phyloP scores from a whole-genome alignment of 305 asterid genomes.

The Rubia peregrina region DNA sequence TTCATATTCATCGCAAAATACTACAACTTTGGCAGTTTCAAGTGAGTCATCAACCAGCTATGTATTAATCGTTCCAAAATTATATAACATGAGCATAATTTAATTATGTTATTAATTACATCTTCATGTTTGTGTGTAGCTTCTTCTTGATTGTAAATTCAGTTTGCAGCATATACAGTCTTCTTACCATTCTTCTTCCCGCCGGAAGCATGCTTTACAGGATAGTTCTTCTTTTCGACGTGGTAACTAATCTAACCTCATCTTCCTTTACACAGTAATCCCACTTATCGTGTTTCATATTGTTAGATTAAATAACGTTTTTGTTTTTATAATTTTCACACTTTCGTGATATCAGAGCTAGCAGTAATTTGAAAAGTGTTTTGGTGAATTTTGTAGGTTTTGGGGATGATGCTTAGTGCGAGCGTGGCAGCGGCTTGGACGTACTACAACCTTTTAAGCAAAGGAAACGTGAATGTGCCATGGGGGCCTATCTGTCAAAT shows the following conservation, averaged over 20 bases:
- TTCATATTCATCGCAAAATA: not conserved
- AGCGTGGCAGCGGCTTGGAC: not conserved
- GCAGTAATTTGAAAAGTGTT: not conserved
- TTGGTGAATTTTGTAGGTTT: not conserved
- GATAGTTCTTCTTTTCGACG: not conserved
- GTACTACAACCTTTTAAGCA: not conserved
- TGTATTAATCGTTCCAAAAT: not conserved
- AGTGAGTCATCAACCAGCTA: not conserved
- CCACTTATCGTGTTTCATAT: too few relatives aligned
- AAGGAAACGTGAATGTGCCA: not conserved
- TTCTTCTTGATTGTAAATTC: not conserved
- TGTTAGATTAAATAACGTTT: too few relatives aligned
- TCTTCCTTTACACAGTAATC: too few relatives aligned
- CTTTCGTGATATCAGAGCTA: too few relatives aligned
- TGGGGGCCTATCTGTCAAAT: not conserved
- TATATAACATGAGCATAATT: not conserved
- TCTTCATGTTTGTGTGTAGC: not conserved
- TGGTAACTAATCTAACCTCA: not conserved
- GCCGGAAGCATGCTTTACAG: not conserved
- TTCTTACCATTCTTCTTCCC: not conserved
- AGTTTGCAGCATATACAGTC: not conserved
- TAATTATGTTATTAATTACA: too few relatives aligned
- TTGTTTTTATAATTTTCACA: too few relatives aligned
- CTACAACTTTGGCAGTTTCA: not conserved
- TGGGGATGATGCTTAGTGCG: not conserved